These are phyloP conservation scores for Podila epigama DNA, from an alignment of 192 early-diverging fungal species.

Conservation along the genomic window DNA sequence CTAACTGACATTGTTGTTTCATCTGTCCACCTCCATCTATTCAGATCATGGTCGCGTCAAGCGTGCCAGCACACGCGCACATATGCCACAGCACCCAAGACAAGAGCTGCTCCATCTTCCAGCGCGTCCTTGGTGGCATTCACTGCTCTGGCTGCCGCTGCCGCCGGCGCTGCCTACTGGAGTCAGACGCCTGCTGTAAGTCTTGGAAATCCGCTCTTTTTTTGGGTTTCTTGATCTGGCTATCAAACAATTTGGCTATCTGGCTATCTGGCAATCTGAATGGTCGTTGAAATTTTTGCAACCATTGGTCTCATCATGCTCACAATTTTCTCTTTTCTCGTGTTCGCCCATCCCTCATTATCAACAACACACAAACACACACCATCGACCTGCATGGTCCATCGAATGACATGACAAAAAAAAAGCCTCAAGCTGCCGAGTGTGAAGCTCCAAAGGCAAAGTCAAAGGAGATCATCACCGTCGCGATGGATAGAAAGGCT, in stretches of 20 bases:
- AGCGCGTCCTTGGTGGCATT: slow-evolving; percentile 4
- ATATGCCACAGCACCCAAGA: slow-evolving; percentile 7
- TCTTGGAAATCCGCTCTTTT: background rate
- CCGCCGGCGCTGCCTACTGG: slow-evolving; percentile 34
- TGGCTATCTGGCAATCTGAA: too few relatives aligned
- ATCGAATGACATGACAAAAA: too few relatives aligned
- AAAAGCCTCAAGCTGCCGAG: slow-evolving; percentile 14
- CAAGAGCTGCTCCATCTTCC: background rate
- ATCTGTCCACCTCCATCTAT: too few relatives aligned
- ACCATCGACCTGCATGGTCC: too few relatives aligned
- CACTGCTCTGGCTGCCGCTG: slow-evolving; percentile 9
- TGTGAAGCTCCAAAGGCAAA: slow-evolving; percentile 35
- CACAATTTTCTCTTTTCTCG: too few relatives aligned
- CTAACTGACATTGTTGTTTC: too few relatives aligned
- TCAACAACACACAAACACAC: too few relatives aligned
- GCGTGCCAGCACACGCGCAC: background rate
- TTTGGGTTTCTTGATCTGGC: background rate
- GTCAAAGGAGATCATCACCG: slow-evolving; percentile 27
- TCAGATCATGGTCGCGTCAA: slow-evolving; percentile 41
- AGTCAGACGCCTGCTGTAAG: slow-evolving; percentile 36
- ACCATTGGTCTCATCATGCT: too few relatives aligned
- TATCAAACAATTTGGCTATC: background rate
- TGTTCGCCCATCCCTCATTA: too few relatives aligned
- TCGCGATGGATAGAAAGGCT: slow-evolving; percentile 29
- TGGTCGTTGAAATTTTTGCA: background rate